These are phyloP conservation scores for Xylaria curta DNA, from an alignment of 495 filamentous ascomycete genomes.

Conservation along the genomic window DNA sequence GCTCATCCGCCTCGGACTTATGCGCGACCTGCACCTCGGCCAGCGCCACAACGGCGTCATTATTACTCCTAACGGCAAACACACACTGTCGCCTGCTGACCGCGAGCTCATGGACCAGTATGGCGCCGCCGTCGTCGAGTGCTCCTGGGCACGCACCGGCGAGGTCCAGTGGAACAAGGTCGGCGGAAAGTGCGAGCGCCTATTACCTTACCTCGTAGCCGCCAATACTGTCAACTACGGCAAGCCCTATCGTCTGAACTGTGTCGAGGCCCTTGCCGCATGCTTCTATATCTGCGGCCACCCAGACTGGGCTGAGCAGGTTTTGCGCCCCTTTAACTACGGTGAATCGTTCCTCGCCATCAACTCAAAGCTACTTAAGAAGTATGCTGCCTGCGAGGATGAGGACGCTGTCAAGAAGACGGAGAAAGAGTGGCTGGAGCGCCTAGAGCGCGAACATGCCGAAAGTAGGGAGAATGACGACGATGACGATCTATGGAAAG, in stretches of 20 bases:
- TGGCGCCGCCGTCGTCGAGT: conserved; percentile 96
- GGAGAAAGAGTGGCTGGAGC: conserved; percentile 84
- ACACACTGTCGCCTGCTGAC: conserved; percentile 80
- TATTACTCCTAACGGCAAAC: conserved; percentile 92
- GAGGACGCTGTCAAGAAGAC: conserved; percentile 89
- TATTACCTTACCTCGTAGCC: conserved; percentile 94
- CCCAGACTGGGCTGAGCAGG: conserved; percentile 83
- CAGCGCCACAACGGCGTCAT: conserved; percentile 91
- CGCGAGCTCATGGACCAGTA: conserved; percentile 78
- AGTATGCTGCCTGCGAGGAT: conserved; percentile 80
- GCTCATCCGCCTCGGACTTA: conserved; percentile 86
- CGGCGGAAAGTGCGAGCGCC: conserved; percentile 90
- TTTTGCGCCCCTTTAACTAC: conserved; percentile 85
- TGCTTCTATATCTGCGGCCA: conserved; percentile 92
- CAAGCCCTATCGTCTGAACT: conserved; percentile 91
- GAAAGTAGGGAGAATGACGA: conserved; percentile 74
- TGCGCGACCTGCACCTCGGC: conserved; percentile 91
- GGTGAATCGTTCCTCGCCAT: conserved; percentile 87
- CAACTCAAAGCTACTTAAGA: conserved; percentile 79
- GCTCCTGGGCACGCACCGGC: conserved; percentile 89
- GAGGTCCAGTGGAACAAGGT: conserved; percentile 92
- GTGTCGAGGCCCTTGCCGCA: conserved; percentile 91
- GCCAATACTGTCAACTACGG: conserved; percentile 98
- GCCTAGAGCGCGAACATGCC: conserved; percentile 87
- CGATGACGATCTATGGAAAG: conserved; percentile 76